Conservation (phyloP, 1,139 yeast species). For the Kazachstania sp. region DNA sequence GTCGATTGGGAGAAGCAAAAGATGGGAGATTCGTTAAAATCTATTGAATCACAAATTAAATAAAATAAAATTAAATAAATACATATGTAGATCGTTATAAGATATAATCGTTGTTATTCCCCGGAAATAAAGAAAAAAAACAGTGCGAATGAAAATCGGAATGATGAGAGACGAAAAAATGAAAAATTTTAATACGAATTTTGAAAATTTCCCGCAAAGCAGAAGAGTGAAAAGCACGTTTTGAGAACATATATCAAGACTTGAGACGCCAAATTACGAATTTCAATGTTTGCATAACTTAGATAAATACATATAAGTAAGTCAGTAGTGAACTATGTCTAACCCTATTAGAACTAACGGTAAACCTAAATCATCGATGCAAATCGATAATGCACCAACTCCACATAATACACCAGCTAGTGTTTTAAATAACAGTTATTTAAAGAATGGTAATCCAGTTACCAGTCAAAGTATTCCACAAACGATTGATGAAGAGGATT, state of each 20-base stretch:
- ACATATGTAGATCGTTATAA: background rate
- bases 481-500: slow-evolving; percentile 73
- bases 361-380: slow-evolving; percentile 36
- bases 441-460: slow-evolving; percentile 61
- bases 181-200: slow-evolving; percentile 10
- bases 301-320: too few species aligned
- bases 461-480: slow-evolving; percentile 35
- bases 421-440: slow-evolving; percentile 59
- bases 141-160: too few species aligned
- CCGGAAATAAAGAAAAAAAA: too few species aligned
- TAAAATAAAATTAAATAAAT: background rate
- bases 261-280: too few species aligned
- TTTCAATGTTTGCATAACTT: too few species aligned
- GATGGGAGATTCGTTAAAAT: slow-evolving; percentile 14
- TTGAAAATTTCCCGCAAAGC: background rate
- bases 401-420: slow-evolving; percentile 98
- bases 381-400: slow-evolving; percentile 90
- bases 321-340: too few species aligned
- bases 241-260: background rate
- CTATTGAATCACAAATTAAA: background rate
- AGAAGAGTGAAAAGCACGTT: background rate
- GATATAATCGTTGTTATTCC: too few species aligned
- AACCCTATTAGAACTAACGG: slow-evolving; percentile 28
- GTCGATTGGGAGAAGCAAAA: slow-evolving; percentile 27
- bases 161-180: slow-evolving; percentile 6